Percentiles rank a stretch among this genome's conserved stretches.
Evolutionary conservation across 1,139 yeast species (phyloP).

Genomic region (Yamadazyma dendronema): DNA sequence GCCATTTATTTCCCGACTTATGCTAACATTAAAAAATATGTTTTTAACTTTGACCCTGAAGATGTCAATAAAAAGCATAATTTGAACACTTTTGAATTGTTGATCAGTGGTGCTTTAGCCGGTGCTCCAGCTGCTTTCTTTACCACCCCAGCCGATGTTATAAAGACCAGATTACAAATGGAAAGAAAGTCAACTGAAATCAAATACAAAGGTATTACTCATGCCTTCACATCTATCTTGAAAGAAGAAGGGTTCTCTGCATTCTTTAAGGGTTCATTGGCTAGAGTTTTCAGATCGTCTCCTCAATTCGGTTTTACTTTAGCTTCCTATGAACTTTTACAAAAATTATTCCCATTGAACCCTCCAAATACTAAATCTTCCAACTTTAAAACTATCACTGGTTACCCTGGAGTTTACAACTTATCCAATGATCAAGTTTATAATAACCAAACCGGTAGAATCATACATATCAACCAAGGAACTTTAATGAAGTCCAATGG

Average conservation of each 20-base stretch:
- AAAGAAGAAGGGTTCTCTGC: slow-evolving; percentile 77
- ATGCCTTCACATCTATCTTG: slow-evolving; percentile 72
- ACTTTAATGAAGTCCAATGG: slow-evolving; percentile 24
- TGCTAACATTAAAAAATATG: slow-evolving; percentile 82
- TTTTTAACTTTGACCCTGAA: slow-evolving; percentile 81
- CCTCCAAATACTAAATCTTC: slow-evolving; percentile 48
- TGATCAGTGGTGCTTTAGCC: slow-evolving; percentile 89
- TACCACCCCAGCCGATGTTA: slow-evolving; percentile 95
- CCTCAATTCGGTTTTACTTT: slow-evolving; percentile 98
- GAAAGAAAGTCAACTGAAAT: slow-evolving; percentile 78
- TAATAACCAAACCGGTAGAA: slow-evolving; percentile 39
- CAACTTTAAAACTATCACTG: slow-evolving; percentile 44
- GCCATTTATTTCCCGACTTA: slow-evolving; percentile 98
- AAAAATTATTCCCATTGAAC: slow-evolving; percentile 44
- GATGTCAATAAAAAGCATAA: slow-evolving; percentile 45
- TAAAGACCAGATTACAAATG: slow-evolving; percentile 91
- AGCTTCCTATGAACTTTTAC: slow-evolving; percentile 90
- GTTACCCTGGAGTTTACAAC: slow-evolving; percentile 48
- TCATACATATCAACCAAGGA: slow-evolving; percentile 38
- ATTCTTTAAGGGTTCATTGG: slow-evolving; percentile 95
- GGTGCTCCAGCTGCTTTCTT: slow-evolving; percentile 98
- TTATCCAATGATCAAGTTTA: slow-evolving; percentile 49
- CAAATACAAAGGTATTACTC: slow-evolving; percentile 69
- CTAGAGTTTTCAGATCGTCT: slow-evolving; percentile 90
- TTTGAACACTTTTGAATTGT: slow-evolving; percentile 78